These are phyloP conservation scores for Brassica rapa DNA, from an alignment of 345 rosid genomes.

Conservation along the genomic window DNA sequence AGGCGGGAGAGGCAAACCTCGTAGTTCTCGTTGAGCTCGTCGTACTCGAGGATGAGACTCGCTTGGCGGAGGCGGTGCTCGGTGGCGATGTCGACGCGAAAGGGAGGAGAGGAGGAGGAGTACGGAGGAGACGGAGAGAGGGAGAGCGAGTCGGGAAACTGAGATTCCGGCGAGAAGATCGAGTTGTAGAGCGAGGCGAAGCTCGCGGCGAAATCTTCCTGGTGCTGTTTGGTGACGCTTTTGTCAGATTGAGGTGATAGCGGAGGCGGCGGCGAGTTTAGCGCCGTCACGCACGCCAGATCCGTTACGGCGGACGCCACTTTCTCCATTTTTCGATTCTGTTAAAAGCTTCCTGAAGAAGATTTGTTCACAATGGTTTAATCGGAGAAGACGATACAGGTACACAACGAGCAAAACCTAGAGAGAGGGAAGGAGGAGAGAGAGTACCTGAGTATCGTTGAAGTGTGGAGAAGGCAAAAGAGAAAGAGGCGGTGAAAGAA, in stretches of 20 bases:
- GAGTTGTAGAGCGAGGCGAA: constrained; percentile 64
- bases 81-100: constrained; percentile 42
- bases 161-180: constrained; percentile 65
- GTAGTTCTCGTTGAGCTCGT: constrained; percentile 63
- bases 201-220: constrained; percentile 48
- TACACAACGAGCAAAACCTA: not conserved
- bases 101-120: constrained; percentile 44
- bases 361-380: constrained; percentile 1
- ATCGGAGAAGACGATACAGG: constrained; percentile 13
- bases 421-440: constrained; percentile 12
- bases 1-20: constrained; percentile 67
- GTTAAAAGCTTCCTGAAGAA: constrained; percentile 32
- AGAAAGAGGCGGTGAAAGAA: constrained; percentile 36
- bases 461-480: constrained; percentile 9
- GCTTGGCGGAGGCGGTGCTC: constrained; percentile 76
- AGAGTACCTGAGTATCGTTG: constrained; percentile 15
- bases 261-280: constrained; percentile 41
- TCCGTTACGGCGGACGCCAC: constrained; percentile 39
- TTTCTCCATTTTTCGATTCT: constrained; percentile 43
- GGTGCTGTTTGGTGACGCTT: constrained; percentile 33
- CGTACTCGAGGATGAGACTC: constrained; percentile 66
- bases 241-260: constrained; percentile 33
- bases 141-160: constrained; percentile 47
- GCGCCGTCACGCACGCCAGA: constrained; percentile 30
- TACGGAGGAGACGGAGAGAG: constrained; percentile 56